Evolutionary conservation across 2,329 filamentous ascomycete species (phyloP).

Genomic region (Diaporthe eres): DNA sequence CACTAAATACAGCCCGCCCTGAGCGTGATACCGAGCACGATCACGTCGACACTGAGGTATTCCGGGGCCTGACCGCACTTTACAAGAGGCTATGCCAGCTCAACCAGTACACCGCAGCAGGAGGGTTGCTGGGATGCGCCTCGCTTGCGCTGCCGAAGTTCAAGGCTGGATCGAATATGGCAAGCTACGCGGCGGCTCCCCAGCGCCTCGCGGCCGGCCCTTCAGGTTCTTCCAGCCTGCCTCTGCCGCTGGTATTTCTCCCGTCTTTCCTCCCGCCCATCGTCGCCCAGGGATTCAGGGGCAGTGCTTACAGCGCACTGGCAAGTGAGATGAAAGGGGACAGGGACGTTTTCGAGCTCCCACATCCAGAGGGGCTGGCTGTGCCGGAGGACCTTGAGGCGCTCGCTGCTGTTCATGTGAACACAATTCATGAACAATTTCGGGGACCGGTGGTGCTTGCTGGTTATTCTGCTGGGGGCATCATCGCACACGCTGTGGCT

Average conservation of each 20-base stretch:
- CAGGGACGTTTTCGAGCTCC: conserved; percentile 11
- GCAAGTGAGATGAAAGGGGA: background rate
- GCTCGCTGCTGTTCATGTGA: background rate
- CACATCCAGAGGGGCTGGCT: conserved; percentile 1
- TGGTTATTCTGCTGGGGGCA: background rate
- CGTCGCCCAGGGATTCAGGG: background rate
- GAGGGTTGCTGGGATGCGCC: background rate
- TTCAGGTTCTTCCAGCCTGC: background rate
- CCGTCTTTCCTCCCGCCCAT: conserved; percentile 1
- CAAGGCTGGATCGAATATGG: background rate
- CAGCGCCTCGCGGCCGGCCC: background rate
- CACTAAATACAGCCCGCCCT: rapidly evolving
- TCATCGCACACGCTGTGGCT: conserved; percentile 1
- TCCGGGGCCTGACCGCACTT: conserved; percentile 1
- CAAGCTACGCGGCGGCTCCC: background rate
- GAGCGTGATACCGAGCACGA: background rate
- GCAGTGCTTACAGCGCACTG: background rate
- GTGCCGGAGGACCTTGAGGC: conserved; percentile 4
- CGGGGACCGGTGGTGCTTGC: background rate
- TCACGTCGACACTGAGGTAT: background rate
- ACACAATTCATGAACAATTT: background rate
- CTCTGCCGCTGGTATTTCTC: background rate
- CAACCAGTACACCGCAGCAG: conserved; percentile 2
- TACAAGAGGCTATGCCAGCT: conserved; percentile 2
- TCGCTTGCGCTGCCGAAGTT: background rate